Evolutionary conservation across 805 yeast genomes (phyloP), one percentile per base, ranked within the genome.

Genomic region (Metschnikowia koreensis): DNA sequence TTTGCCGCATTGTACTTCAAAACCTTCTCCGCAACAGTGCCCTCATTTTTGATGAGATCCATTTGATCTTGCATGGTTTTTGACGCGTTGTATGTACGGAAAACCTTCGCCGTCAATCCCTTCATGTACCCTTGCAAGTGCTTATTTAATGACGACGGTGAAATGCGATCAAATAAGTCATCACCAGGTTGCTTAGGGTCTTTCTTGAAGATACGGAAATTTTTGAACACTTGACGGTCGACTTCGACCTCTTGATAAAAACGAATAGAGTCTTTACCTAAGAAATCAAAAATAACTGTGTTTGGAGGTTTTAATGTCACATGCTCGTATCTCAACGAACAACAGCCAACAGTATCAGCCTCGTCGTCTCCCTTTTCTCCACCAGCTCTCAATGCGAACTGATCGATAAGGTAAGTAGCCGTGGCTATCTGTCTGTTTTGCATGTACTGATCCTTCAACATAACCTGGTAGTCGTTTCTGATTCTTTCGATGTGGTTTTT

Each of bases 271-370:
- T 93, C 97, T 65, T 92, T 92, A 85, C 98, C 98, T 57, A 93
- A 75, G 66, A 92, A 92, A 68, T 92, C 98, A 72, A 92, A 91
- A 9, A 87, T 80, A 13, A 93, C 97, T 6, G 79, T 86, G 59
- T 82, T 83, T 8, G 97, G 97, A 2, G 97, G 96, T 59, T 81
- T 81, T 52, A 93, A 75, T 1, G 92, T 85, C 41, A 93, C 81
- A 69, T 92, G 98, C 66, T 92, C 98, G 64, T 74, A 92, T 62
- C 98, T 76, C 59, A 93, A 78, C 1, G 97, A 92, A 71, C 98
- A 93, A 70, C 98, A 93, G 42, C 98, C 98, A 42, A 93, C 98
- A 1, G 98, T 93, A 66, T 93, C 98, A 2, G 98, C 98, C 66
- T 92, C 97, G 60, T 93, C 98, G 3, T 93, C 98, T 10, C 93